phyloP scores from a whole-genome alignment of 352 stramenopile species.

The Pythium sukuiense region DNA sequence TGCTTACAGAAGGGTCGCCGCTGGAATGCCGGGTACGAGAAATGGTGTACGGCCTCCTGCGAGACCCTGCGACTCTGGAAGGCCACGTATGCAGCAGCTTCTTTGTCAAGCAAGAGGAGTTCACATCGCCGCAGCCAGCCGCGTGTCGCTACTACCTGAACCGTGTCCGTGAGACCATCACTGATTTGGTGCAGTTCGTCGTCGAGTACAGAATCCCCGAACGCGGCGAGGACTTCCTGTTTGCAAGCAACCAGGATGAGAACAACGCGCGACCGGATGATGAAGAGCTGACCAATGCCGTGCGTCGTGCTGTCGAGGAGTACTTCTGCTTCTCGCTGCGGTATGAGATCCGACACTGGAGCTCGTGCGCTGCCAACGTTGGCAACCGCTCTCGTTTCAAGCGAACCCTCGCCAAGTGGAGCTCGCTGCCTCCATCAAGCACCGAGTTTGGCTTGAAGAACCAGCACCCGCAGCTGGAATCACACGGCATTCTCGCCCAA shows the following conservation, averaged over 20 bases:
- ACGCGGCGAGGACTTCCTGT: constrained; percentile 11
- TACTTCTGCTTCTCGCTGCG: constrained; percentile 31
- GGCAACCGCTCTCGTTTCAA: constrained; percentile 12
- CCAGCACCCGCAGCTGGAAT: background rate
- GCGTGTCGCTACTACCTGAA: constrained; percentile 32
- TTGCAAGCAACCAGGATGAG: constrained; percentile 6
- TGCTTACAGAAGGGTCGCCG: constrained; percentile 25
- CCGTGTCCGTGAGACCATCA: constrained; percentile 35
- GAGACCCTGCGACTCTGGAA: constrained; percentile 28
- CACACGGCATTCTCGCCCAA: constrained; percentile 10
- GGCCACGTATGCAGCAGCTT: constrained; percentile 30
- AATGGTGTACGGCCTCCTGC: constrained; percentile 26
- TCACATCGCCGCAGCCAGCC: constrained; percentile 10
- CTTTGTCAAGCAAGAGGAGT: constrained; percentile 21
- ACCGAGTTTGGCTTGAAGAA: constrained; percentile 18
- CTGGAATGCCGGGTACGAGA: constrained; percentile 26
- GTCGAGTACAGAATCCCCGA: constrained; percentile 31
- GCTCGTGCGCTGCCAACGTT: background rate
- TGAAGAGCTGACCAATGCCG: constrained; percentile 17
- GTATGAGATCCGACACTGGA: constrained; percentile 28
- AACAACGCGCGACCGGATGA: background rate
- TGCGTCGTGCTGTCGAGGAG: constrained; percentile 29
- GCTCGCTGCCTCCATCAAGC: constrained; percentile 21
- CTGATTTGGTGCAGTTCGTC: constrained; percentile 38
- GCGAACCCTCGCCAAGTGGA: constrained; percentile 21